A percentile compares a stretch with the other conserved stretches of the same genome.
Evolutionary conservation across 1,284 basidiomycete species (phyloP).

Genomic region (Polyporus tsugae): DNA sequence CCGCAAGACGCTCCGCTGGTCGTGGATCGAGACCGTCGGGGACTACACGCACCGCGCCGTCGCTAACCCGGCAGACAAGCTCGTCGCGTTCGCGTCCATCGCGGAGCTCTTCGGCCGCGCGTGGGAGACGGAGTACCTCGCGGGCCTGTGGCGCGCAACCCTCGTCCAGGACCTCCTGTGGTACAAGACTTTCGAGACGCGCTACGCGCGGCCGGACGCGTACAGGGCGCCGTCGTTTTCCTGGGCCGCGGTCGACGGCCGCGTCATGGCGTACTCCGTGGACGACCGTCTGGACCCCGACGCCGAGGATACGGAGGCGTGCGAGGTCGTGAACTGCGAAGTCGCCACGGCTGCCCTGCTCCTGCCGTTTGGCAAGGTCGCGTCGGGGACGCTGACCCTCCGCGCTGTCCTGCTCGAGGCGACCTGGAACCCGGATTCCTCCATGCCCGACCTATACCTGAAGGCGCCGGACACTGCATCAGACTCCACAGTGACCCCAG

Average conservation of each 20-base stretch:
- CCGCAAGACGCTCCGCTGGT: constrained; percentile 11
- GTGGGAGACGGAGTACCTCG: constrained; percentile 28
- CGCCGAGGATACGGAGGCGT: constrained; percentile 8
- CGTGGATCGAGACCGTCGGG: constrained; percentile 22
- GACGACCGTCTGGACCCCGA: constrained; percentile 23
- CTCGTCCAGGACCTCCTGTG: constrained; percentile 27
- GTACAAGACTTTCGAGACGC: constrained; percentile 20
- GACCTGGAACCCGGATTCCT: constrained; percentile 22
- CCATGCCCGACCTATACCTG: constrained; percentile 22
- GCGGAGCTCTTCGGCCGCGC: constrained; percentile 26
- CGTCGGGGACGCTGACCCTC: constrained; percentile 16
- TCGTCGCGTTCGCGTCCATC: constrained; percentile 26
- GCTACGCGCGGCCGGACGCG: constrained; percentile 1
- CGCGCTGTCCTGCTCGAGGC: constrained; percentile 18
- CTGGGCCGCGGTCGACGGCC: constrained; percentile 29
- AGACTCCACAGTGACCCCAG: constrained; percentile 1
- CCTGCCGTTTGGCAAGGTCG: constrained; percentile 21
- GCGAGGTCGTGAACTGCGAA: constrained; percentile 19
- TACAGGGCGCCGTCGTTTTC: constrained; percentile 29
- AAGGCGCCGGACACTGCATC: constrained; percentile 2
- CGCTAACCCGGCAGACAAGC: constrained; percentile 26
- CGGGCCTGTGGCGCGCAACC: constrained; percentile 26
- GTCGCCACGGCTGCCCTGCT: constrained; percentile 9
- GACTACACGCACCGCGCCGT: constrained; percentile 26
- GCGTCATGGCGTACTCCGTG: constrained; percentile 16